Base-by-base conservation (phyloP, 345 rosid species). In the Brassica cretica region DNA sequence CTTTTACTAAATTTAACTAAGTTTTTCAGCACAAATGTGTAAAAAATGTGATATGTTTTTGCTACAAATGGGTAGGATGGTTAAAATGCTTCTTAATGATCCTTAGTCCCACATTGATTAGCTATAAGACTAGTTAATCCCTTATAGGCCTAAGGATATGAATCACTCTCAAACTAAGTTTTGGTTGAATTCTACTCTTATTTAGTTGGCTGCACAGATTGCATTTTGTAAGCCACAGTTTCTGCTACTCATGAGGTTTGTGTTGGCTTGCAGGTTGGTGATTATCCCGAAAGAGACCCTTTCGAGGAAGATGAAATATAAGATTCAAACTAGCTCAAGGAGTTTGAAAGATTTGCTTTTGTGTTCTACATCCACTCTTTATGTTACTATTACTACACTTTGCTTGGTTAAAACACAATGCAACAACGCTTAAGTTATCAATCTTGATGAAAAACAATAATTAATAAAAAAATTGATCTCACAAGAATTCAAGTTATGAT, bases 231-330 rank as follows among this genome's bases (percentile, higher is more conserved):
- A 67, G 18, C 60, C 25, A 73, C 2, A 58, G 8, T 30, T 60
- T 24, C 59, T 67, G 33, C 27, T 33, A 24, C 59, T 73, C 29
- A 73, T 51, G 75, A 64, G n/a, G 51, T 56, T 41, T 33, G 35
- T 27, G 5, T 56, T 74, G 49, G 11, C 84, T 66, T 80, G 46
- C 86, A 92, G 98, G 96, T 92, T 66, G 98, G 98, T 70, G 89
- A 94, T 76, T 89, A 86, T 76, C 97, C 94, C 15, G 96, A 92
- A 80, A 84, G 89, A 74, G 96, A 94, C 78, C 88, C 85, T 16
- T 91, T 93, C 3, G 91, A 91, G 78, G 98, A 93, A 16, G 95
- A 91, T 46, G 98, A 93, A 83, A 89, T 91, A 80, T 89, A 82
- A 85, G 81, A 49, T 14, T 58, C n/a, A 62, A 61, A 53, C 15